phyloP scores from a whole-genome alignment of 345 rosid genomes.

The Dovyalis caffra region DNA sequence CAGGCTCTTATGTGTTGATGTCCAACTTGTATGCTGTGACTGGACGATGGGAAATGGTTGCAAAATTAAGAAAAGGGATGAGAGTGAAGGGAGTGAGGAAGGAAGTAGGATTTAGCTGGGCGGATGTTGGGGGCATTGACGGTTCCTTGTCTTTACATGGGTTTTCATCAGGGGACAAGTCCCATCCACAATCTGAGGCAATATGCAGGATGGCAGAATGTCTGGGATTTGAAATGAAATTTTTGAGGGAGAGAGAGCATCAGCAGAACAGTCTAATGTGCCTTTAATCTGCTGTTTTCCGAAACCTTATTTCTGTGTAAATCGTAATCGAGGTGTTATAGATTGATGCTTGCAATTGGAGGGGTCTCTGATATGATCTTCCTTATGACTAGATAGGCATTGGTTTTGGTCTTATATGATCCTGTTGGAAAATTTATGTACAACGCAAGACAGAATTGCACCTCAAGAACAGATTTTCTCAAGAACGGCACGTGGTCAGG shows the following conservation, averaged over 20 bases:
- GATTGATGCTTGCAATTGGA: too few relatives aligned
- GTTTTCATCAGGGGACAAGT: slow-evolving; percentile 78
- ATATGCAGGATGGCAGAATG: slow-evolving; percentile 52
- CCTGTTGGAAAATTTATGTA: too few relatives aligned
- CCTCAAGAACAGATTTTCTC: too few relatives aligned
- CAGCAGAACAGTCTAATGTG: too few relatives aligned
- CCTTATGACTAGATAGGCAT: too few relatives aligned
- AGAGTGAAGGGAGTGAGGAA: slow-evolving; percentile 75
- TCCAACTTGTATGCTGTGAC: slow-evolving; percentile 83
- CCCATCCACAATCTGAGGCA: slow-evolving; percentile 56
- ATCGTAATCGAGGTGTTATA: too few relatives aligned
- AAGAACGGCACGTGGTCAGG: too few relatives aligned
- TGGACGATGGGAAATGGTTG: slow-evolving; percentile 75
- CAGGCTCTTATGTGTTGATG: slow-evolving; percentile 79
- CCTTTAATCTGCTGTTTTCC: not conserved
- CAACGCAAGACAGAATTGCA: too few relatives aligned
- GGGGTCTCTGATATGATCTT: too few relatives aligned
- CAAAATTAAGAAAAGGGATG: slow-evolving; percentile 60
- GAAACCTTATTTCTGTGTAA: too few relatives aligned
- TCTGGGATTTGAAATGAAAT: slow-evolving; percentile 60
- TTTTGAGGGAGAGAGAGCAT: slow-evolving; percentile 19
- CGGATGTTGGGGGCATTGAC: slow-evolving; percentile 51
- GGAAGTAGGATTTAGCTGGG: slow-evolving; percentile 83
- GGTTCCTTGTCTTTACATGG: slow-evolving; percentile 49
- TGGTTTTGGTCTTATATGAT: too few relatives aligned